A percentile compares a stretch with the other conserved stretches of the same genome.
These are phyloP conservation scores for Moringa oleifera DNA, from an alignment of 345 rosid genomes.

Conservation along the genomic window DNA sequence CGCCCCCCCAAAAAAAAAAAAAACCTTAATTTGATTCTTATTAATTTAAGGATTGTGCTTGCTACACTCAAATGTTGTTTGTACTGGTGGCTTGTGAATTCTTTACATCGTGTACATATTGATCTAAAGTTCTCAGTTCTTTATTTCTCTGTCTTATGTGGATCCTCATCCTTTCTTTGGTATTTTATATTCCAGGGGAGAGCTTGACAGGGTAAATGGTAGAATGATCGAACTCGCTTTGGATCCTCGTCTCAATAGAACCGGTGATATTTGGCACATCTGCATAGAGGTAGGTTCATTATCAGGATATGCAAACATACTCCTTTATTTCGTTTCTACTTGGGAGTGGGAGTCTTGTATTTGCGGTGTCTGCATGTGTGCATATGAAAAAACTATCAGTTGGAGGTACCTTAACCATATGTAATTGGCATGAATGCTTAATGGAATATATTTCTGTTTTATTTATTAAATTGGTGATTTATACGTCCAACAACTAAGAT, in stretches of 20 bases:
- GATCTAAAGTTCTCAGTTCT: not conserved
- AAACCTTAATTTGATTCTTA: not conserved
- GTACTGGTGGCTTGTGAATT: not conserved
- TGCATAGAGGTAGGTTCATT: conserved; percentile 54
- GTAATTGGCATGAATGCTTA: no score
- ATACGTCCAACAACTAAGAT: not conserved
- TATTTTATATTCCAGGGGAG: conserved; percentile 29
- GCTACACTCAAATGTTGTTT: not conserved
- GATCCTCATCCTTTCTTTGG: not conserved
- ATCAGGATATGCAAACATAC: conserved; percentile 3
- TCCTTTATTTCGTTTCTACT: not conserved
- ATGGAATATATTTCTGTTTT: no score
- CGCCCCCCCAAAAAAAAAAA: no score
- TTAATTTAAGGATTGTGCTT: no score
- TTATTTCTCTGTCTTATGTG: not conserved
- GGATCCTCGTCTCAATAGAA: conserved; percentile 70
- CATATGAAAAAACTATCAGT: no score
- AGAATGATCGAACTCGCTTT: conserved; percentile 58
- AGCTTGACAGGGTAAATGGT: conserved; percentile 26
- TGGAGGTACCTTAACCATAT: no score
- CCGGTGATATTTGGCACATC: conserved; percentile 92
- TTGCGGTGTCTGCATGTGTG: not conserved
- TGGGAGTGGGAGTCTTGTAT: not conserved
- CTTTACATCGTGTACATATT: not conserved
- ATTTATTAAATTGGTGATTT: not conserved